phyloP scores from a whole-genome alignment of 169 alveolate species.

The Cryptosporidium viatorum region DNA sequence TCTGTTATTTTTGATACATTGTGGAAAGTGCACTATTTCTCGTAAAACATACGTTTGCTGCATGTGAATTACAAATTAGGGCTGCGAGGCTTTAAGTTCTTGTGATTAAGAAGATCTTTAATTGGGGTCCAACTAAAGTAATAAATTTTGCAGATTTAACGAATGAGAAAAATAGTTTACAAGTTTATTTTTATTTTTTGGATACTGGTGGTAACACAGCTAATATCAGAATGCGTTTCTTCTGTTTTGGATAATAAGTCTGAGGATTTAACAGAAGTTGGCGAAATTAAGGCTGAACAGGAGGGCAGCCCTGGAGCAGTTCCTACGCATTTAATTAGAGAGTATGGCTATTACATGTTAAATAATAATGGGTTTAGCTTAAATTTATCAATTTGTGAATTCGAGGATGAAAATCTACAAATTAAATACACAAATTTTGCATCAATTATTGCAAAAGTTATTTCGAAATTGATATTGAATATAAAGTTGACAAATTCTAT shows the following conservation, averaged over 20 bases:
- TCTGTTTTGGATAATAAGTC: neutral
- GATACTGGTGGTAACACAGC: neutral
- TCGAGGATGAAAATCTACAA: neutral
- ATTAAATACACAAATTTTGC: neutral
- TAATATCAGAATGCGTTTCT: neutral
- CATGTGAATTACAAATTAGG: neutral
- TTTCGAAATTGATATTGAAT: constrained; percentile 14
- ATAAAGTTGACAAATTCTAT: neutral
- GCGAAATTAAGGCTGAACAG: neutral
- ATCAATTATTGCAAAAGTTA: neutral
- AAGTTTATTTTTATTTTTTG: neutral
- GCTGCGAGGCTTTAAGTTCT: neutral
- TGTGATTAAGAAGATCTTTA: neutral
- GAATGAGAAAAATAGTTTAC: neutral
- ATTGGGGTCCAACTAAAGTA: neutral
- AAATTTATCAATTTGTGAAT: constrained; percentile 5
- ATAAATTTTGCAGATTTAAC: neutral
- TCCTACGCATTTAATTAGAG: constrained; percentile 10
- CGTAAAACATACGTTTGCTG: neutral
- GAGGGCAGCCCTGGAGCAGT: neutral
- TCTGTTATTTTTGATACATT: neutral
- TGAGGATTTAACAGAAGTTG: neutral
- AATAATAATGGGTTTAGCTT: neutral
- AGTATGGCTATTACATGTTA: constrained; percentile 40
- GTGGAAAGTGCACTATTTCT: neutral